Conservation (phyloP, 768 basidiomycete species). For the Trametes cingulata region DNA sequence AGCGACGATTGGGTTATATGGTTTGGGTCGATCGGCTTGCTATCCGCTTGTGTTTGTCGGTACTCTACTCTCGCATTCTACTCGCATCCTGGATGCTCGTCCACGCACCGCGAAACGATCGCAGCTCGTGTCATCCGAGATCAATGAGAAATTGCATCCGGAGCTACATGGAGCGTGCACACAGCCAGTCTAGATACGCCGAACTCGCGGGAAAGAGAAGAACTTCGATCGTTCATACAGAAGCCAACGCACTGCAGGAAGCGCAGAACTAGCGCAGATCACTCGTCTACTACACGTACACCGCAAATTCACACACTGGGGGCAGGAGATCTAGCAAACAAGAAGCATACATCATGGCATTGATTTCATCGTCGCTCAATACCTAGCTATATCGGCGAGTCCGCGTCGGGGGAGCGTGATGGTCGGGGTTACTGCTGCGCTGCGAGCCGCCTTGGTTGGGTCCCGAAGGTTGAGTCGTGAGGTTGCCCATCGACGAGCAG, state of each 20-base stretch:
- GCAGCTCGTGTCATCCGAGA: too few relatives aligned
- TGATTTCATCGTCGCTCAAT: not conserved
- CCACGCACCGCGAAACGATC: too few relatives aligned
- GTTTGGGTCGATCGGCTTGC: not conserved
- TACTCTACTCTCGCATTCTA: not conserved
- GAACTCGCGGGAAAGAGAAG: not conserved
- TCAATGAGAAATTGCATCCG: not conserved
- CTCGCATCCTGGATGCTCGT: too few relatives aligned
- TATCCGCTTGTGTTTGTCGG: not conserved
- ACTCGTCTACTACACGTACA: not conserved
- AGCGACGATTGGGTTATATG: not conserved
- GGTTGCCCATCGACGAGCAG: slow-evolving; percentile 9
- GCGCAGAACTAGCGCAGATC: slow-evolving; percentile 3
- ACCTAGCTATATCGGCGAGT: too few relatives aligned
- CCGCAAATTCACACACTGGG: not conserved
- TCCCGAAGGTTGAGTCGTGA: not conserved
- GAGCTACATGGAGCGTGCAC: not conserved
- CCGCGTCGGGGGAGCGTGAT: not conserved
- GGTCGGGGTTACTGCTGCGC: not conserved
- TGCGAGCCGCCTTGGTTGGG: not conserved
- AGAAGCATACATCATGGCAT: not conserved
- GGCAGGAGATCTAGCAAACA: not conserved
- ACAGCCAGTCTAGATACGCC: not conserved
- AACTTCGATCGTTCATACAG: not conserved
- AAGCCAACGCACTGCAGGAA: not conserved